A percentile compares a stretch with the other conserved stretches of the same genome.
Conservation (phyloP, 108 stramenopile genomes). For the Skeletonema menzelii region DNA sequence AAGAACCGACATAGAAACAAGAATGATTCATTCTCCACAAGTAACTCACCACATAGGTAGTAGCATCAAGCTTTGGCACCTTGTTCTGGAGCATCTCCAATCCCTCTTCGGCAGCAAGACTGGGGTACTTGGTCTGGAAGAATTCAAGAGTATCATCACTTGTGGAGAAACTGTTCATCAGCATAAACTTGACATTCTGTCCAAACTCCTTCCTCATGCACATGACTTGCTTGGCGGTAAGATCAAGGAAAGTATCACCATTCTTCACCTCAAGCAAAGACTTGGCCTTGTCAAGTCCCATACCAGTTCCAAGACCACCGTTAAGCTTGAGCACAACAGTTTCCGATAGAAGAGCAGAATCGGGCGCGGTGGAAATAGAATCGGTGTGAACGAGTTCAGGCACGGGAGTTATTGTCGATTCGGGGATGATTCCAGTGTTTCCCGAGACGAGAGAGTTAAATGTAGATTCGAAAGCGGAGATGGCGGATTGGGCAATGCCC, state of each 20-base stretch:
- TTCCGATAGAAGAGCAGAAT: slow-evolving; percentile 79
- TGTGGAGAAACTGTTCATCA: slow-evolving; percentile 99
- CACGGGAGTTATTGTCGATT: slow-evolving; percentile 91
- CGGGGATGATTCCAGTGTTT: slow-evolving; percentile 96
- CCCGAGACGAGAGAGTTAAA: slow-evolving; percentile 90
- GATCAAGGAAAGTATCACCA: slow-evolving; percentile 97
- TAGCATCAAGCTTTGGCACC: slow-evolving; percentile 96
- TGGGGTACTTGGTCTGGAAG: slow-evolving; percentile 85
- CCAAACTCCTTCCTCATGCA: slow-evolving; percentile 91
- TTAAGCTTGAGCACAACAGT: slow-evolving; percentile 99
- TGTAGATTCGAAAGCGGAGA: slow-evolving; percentile 91
- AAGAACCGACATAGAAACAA: not conserved
- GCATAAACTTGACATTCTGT: slow-evolving; percentile 96
- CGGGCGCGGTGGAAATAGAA: slow-evolving; percentile 52
- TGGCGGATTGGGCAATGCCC: slow-evolving; percentile 86
- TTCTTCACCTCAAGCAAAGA: slow-evolving; percentile 96
- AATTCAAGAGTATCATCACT: slow-evolving; percentile 94
- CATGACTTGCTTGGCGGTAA: slow-evolving; percentile 98
- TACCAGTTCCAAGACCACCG: slow-evolving; percentile 99
- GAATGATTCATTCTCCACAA: not conserved
- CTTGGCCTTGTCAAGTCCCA: slow-evolving; percentile 99
- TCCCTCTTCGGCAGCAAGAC: slow-evolving; percentile 88
- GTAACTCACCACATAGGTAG: slow-evolving; percentile 75
- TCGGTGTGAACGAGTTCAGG: slow-evolving; percentile 87
- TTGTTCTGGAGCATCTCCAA: slow-evolving; percentile 99